phyloP scores from a whole-genome alignment of 495 filamentous ascomycete species.

The Tricharina praecox region DNA sequence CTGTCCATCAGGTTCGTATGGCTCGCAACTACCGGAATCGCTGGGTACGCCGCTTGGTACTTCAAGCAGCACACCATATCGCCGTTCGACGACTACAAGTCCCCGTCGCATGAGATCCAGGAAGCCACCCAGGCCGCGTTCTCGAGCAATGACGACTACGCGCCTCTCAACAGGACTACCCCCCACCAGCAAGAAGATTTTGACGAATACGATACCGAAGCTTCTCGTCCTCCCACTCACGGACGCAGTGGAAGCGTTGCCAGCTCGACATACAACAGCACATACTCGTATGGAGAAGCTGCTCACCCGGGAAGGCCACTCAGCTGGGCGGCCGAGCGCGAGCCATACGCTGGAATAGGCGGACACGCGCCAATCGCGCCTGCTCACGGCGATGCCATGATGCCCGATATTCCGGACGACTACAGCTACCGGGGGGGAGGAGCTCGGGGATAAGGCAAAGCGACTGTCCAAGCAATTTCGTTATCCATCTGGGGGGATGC shows the following conservation, averaged over 20 bases:
- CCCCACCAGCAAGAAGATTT: slow-evolving; percentile 9
- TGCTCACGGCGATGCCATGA: neutral
- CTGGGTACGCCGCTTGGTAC: slow-evolving; percentile 59
- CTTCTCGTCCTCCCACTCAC: slow-evolving; percentile 7
- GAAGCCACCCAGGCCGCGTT: slow-evolving; percentile 28
- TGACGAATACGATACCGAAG: slow-evolving; percentile 17
- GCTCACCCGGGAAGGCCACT: slow-evolving; percentile 21
- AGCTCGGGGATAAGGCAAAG: too few species aligned
- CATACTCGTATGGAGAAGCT: slow-evolving; percentile 7
- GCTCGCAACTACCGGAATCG: slow-evolving; percentile 50
- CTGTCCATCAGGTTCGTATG: slow-evolving; percentile 48
- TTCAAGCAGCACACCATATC: slow-evolving; percentile 52
- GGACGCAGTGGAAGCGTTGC: slow-evolving; percentile 12
- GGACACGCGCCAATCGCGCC: slow-evolving; percentile 19
- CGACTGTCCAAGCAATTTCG: too few species aligned
- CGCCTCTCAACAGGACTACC: slow-evolving; percentile 17
- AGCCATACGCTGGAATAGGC: slow-evolving; percentile 20
- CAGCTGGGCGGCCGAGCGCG: slow-evolving; percentile 19
- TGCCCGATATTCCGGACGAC: slow-evolving; percentile 6
- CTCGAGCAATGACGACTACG: slow-evolving; percentile 25
- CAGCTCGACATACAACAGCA: slow-evolving; percentile 4
- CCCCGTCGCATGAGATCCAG: slow-evolving; percentile 13
- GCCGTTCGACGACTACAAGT: slow-evolving; percentile 21
- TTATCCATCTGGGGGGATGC: too few species aligned
- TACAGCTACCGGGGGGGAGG: slow-evolving; percentile 7